These are phyloP conservation scores for Suillus lakei DNA, from an alignment of 768 basidiomycete genomes.

Conservation along the genomic window DNA sequence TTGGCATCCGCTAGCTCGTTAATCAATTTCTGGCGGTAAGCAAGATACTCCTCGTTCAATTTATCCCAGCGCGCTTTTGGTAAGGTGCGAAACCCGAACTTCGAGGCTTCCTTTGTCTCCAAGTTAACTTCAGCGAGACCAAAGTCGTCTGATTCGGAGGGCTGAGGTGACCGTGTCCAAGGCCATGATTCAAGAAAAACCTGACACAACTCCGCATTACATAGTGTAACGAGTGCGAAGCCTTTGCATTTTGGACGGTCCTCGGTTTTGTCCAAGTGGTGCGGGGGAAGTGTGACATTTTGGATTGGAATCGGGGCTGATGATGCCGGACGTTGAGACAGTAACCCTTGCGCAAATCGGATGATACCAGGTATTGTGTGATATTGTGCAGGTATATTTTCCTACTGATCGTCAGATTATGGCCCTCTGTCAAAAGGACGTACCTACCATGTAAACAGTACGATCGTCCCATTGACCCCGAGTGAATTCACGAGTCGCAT, in stretches of 20 bases:
- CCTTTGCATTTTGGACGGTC: constrained; percentile 68
- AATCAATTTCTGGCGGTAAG: constrained; percentile 59
- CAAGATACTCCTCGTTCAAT: constrained; percentile 71
- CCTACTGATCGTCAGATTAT: constrained; percentile 46
- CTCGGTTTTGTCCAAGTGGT: constrained; percentile 64
- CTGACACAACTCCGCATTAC: constrained; percentile 42
- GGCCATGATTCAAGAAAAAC: constrained; percentile 59
- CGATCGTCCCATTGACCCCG: constrained; percentile 62
- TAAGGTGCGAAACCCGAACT: constrained; percentile 63
- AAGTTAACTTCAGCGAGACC: background rate
- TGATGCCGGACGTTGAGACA: constrained; percentile 10
- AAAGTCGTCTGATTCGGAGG: background rate
- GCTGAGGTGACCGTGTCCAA: constrained; percentile 47
- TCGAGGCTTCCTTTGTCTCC: constrained; percentile 48
- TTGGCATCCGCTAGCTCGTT: constrained; percentile 42
- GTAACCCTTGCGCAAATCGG: constrained; percentile 49
- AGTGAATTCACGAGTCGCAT: constrained; percentile 30
- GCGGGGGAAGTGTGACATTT: constrained; percentile 58
- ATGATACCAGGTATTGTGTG: constrained; percentile 56
- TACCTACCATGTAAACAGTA: constrained; percentile 67
- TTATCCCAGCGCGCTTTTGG: constrained; percentile 65
- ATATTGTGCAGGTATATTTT: constrained; percentile 65
- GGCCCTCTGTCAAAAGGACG: background rate
- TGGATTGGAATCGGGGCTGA: constrained; percentile 45
- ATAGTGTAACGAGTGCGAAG: constrained; percentile 72